A percentile compares a stretch with the other conserved stretches of the same genome.
These are phyloP conservation scores for Fusarium miscanthi DNA, from an alignment of 2,329 filamentous ascomycete genomes.

Conservation along the genomic window DNA sequence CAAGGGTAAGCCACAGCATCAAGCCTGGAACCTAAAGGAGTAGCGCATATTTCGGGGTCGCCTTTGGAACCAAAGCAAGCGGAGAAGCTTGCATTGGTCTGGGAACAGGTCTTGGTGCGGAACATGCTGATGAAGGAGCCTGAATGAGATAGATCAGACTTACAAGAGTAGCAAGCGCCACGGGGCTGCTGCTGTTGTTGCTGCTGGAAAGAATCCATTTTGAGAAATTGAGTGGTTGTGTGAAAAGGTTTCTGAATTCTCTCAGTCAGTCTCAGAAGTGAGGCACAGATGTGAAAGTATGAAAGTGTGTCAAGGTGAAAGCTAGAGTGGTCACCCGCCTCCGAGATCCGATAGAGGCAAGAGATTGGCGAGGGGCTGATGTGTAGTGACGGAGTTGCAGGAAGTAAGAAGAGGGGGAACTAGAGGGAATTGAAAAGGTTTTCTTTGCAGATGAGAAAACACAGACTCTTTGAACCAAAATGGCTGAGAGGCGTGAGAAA, in stretches of 20 bases:
- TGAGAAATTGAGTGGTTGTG: conserved; percentile 31
- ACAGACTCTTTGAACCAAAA: conserved; percentile 5
- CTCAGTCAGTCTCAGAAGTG: conserved; percentile 23
- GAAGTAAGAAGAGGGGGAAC: conserved; percentile 18
- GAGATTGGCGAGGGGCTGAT: conserved; percentile 43
- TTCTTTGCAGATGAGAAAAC: conserved; percentile 5
- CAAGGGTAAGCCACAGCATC: conserved; percentile 1
- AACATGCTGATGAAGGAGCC: not conserved
- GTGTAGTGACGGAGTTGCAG: conserved; percentile 31
- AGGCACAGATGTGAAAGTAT: not conserved
- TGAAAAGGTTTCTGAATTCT: conserved; percentile 25
- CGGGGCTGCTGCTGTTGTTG: conserved; percentile 45
- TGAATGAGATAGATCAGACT: conserved; percentile 45
- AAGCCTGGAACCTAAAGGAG: not conserved
- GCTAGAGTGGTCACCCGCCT: conserved; percentile 30
- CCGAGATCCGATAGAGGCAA: conserved; percentile 44
- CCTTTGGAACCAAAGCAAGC: not conserved
- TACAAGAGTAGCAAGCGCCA: conserved; percentile 65
- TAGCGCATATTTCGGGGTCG: not conserved
- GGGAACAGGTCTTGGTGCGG: not conserved
- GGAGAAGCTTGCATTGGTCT: not conserved
- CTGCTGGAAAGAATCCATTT: conserved; percentile 55
- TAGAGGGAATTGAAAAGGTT: conserved; percentile 7
- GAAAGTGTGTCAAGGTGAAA: conserved; percentile 13
- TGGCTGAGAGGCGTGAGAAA: conserved; percentile 7